Conservation (phyloP, 1,284 basidiomycete genomes). For the Puccinia sorghi region DNA sequence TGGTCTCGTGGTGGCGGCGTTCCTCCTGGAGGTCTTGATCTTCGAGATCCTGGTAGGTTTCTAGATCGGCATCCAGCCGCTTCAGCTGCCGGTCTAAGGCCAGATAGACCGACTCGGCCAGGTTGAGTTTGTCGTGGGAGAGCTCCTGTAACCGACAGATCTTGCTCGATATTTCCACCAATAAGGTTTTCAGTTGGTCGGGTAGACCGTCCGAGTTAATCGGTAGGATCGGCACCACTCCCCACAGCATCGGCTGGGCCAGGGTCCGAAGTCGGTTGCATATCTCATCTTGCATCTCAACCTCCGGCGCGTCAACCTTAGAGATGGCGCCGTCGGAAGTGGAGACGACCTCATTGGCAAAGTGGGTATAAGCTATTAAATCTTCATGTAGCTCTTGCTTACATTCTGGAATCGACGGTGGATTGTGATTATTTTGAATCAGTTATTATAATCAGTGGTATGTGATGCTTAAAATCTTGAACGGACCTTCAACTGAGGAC, state of each 20-base stretch:
- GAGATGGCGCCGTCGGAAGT: background rate
- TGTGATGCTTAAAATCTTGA: background rate
- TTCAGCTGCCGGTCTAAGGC: constrained; percentile 35
- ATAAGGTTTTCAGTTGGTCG: constrained; percentile 13
- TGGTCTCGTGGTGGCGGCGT: background rate
- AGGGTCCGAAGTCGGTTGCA: constrained; percentile 6
- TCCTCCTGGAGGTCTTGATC: constrained; percentile 24
- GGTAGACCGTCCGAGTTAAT: background rate
- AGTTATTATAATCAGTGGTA: background rate
- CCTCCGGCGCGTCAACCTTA: background rate
- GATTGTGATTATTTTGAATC: background rate
- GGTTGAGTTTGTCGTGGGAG: constrained; percentile 35
- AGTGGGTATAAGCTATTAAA: constrained; percentile 25
- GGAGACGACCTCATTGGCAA: constrained; percentile 15
- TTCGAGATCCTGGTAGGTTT: constrained; percentile 39
- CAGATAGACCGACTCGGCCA: constrained; percentile 40
- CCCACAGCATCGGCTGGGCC: constrained; percentile 34
- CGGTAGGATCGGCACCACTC: constrained; percentile 15
- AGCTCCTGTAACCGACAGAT: constrained; percentile 23
- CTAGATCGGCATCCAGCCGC: constrained; percentile 38
- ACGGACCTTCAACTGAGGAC: constrained; percentile 26
- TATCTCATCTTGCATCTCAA: background rate
- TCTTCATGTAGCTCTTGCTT: constrained; percentile 43
- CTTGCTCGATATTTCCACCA: constrained; percentile 29
- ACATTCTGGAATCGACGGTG: constrained; percentile 25